Base-by-base conservation (phyloP, 208 protist genomes). In the Trichomonas vaginalis region DNA sequence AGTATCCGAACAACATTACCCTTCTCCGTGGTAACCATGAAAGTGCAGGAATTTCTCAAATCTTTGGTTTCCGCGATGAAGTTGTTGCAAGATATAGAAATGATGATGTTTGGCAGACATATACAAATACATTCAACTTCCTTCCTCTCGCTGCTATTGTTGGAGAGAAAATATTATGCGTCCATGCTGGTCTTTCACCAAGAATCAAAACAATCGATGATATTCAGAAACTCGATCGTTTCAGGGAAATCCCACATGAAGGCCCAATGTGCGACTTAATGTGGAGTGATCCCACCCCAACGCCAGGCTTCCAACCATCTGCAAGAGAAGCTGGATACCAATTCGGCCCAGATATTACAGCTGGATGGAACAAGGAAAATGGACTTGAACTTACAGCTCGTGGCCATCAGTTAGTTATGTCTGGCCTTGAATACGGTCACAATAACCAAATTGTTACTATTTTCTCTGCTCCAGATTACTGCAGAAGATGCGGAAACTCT, bases 391-490 rank as follows among this genome's bases (percentile, higher is more conserved):
- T 99, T 0, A 98, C 99, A 61, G 97, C 98, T 3, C 83, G 97
- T 21, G 97, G 97, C 15, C 97, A 97, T 83, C 97, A 97, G 96
- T 61, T 97, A 0, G 95, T 97, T 23, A 96, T 97, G 92, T 96
- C 96, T 14, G 99, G 99, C 9, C 99, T 99, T 97, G 99, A 99
- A 95, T 99, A 98, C 98, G 98, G 97, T 47, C 99, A 99, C 96
- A 98, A 99, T 96, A 97, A 99, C 37, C 98, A 99, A 96, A 98
- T 99, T 0, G 98, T 99, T 32, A 99, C 99, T 23, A 98, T 99
- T 96, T 99, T 99, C 97, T 98, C 97, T 61, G 99, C 99, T 0
- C 99, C 99, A 17, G 99, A 99, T 97, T 99, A 99, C 97, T 99
- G 99, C 97, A 99, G 9, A 17, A 40, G 96, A 39, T 96, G 95